Base-by-base conservation (phyloP, 2,329 filamentous ascomycete species). In the Drechslerella dactyloides region DNA sequence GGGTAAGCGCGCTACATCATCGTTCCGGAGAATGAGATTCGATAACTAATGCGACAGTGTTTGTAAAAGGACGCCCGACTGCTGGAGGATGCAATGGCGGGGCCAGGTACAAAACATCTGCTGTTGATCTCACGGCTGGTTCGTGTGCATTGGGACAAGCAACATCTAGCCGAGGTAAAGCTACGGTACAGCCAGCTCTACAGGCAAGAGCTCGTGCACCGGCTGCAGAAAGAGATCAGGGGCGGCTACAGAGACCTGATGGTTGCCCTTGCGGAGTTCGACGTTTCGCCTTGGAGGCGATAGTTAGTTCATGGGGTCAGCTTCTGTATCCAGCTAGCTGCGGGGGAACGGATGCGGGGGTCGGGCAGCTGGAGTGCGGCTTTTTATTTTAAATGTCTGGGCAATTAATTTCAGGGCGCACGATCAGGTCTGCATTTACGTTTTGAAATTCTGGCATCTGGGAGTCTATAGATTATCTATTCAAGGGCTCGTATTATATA, bases 31-130 rank as follows among this genome's bases (percentile, higher is more conserved):
- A 3, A 21, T 30, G 2, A 19, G 23, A 53, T 48, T 7, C 23
- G 50, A 50, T 62, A 42, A 60, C 57, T 23, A 21, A n/a, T 30
- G 11, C 46, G 1, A 17, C 27, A 33, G 30, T 40, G 44, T n/a
- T 3, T 33, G 8, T 21, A 11, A 30, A 46, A 54, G 68, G 93
- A 96, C 76, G 94, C 93, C 0, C 82, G 85, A 21, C 82, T 91
- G 2, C 83, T 97, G n/a, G 92, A 97, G 78, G 89, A 90, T 13
- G 84, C 89, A 15, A 97, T 97, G 93, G 85, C 86, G 0, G 94
- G 93, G 0, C 76, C 89, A 74, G 93, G 93, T 1, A 97, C 94
- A 10, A 93, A 94, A 79, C 93, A 99, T 74, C 82, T 87, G 33
- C 83, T 93, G 7, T 84, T 97, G 1, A 85, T 96, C 15, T 84